Evolutionary conservation across 169 alveolate species (phyloP), one percentile per base, ranked within the genome.

Genomic region (Plasmodium falciparum): DNA sequence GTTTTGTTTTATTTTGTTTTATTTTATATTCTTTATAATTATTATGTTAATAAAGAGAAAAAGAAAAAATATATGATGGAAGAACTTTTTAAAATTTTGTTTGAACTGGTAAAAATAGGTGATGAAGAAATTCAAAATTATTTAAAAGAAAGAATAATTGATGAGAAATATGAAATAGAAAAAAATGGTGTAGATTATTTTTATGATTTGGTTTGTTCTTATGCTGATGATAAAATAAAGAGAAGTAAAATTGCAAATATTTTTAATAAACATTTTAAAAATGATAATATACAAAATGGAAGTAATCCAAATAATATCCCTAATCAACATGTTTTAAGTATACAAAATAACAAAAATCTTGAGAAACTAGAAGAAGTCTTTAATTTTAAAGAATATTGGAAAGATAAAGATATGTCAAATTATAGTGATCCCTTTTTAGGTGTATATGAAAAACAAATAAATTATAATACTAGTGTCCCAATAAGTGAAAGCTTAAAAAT

Each of bases 381-480:
- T 43, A 83, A 83, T 52, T 39, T 83, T 39, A 70, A 70, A 54
- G 91, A 83, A 59, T 83, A 83, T 52, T 83, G 91, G 91, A 58
- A 83, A 69, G 56, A 83, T n/a, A 83, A 63, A 22, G 83, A 83
- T 54, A 63, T 45, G 22, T 52, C 45, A 67, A 89, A 91, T 63
- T 74, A 59, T 62, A 43, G 74, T 61, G 88, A 93, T 74, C 88
- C 89, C 76, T 83, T 94, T 85, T 56, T 93, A 86, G 73, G 94
- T 15, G 85, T 93, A 95, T 78, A 83, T 50, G 93, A 88, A 74
- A 88, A 88, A 74, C 89, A 88, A 74, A 65, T 83, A 62, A 93
- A 93, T 75, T 93, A 91, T 61, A 93, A 93, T 78, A 88, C 91
- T 33, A 88, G 62, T 58, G 73, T 88, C 11, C 93, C 96, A 15